phyloP scores from a whole-genome alignment of 805 yeast genomes.

The Ogataea methylovora region DNA sequence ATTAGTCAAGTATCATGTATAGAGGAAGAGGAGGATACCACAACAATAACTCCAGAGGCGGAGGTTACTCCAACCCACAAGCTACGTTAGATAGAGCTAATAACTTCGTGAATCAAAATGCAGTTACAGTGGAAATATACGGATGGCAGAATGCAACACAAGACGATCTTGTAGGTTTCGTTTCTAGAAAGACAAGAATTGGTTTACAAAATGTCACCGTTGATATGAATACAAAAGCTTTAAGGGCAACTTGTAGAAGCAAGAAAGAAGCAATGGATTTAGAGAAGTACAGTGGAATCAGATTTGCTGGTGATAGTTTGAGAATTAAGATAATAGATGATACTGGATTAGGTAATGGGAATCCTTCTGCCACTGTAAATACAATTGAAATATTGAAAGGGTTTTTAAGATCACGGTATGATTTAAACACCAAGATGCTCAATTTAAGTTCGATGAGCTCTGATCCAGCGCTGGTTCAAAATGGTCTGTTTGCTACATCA shows the following conservation, averaged over 20 bases:
- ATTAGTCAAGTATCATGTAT: too few species aligned
- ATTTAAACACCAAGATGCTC: conserved; percentile 54
- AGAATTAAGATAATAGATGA: conserved; percentile 35
- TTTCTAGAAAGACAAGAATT: conserved; percentile 59
- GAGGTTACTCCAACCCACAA: conserved; percentile 9
- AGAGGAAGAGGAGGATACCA: conserved; percentile 23
- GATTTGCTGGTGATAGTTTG: conserved; percentile 70
- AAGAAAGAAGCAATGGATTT: conserved; percentile 53
- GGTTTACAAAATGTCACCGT: conserved; percentile 44
- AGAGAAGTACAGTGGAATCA: conserved; percentile 61
- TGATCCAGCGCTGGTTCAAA: conserved; percentile 50
- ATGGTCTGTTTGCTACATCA: conserved; percentile 48
- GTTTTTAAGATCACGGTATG: conserved; percentile 62
- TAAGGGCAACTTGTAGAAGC: conserved; percentile 52
- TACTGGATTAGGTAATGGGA: conserved; percentile 10
- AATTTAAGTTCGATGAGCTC: conserved; percentile 58
- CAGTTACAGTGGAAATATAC: conserved; percentile 49
- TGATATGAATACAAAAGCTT: conserved; percentile 39
- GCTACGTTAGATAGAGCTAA: conserved; percentile 13
- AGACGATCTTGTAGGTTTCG: conserved; percentile 60
- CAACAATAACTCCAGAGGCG: conserved; percentile 5
- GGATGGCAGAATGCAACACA: conserved; percentile 81
- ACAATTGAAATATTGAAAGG: conserved; percentile 58
- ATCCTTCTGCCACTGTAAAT: conserved; percentile 14
- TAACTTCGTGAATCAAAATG: conserved; percentile 18